Evolutionary conservation across 495 filamentous ascomycete genomes (phyloP).

Genomic region (Friedmanniomyces simplex): DNA sequence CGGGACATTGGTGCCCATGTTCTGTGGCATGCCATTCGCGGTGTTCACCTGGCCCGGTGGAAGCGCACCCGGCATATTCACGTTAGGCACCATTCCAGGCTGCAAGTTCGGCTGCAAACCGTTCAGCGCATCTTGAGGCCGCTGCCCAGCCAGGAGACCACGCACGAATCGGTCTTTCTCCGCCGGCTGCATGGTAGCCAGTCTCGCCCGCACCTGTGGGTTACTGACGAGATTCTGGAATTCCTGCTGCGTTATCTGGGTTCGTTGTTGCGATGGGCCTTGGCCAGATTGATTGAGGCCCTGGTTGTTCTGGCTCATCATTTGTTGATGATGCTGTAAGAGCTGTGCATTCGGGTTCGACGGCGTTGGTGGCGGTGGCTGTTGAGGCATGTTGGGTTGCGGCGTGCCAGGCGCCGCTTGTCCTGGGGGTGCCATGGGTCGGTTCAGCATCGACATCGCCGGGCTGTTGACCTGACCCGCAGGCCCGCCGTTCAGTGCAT

Average conservation of each 20-base stretch:
- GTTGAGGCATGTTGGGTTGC: conserved; percentile 9
- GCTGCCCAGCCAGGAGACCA: not conserved
- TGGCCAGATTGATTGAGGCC: not conserved
- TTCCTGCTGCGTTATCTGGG: not conserved
- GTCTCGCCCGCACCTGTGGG: not conserved
- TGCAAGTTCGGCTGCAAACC: not conserved
- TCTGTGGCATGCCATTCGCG: not conserved
- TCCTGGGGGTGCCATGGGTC: conserved; percentile 40
- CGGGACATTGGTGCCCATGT: conserved; percentile 3
- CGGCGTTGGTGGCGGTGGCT: conserved; percentile 14
- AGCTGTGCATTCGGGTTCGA: conserved; percentile 8
- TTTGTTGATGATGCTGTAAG: conserved; percentile 13
- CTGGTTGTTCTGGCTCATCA: conserved; percentile 15
- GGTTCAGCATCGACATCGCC: conserved; percentile 50
- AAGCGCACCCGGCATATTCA: not conserved
- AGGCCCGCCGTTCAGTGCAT: conserved; percentile 41
- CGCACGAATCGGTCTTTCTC: not conserved
- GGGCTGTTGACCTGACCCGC: conserved; percentile 24
- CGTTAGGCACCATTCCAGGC: conserved; percentile 3
- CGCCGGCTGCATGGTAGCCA: not conserved
- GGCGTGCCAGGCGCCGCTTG: conserved; percentile 12
- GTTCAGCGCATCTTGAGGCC: not conserved
- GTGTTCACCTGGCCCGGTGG: not conserved
- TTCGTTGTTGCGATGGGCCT: not conserved
- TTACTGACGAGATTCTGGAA: not conserved